Base-by-base conservation (phyloP, 192 early-diverging fungal genomes). In the Coemansia aciculifera region DNA sequence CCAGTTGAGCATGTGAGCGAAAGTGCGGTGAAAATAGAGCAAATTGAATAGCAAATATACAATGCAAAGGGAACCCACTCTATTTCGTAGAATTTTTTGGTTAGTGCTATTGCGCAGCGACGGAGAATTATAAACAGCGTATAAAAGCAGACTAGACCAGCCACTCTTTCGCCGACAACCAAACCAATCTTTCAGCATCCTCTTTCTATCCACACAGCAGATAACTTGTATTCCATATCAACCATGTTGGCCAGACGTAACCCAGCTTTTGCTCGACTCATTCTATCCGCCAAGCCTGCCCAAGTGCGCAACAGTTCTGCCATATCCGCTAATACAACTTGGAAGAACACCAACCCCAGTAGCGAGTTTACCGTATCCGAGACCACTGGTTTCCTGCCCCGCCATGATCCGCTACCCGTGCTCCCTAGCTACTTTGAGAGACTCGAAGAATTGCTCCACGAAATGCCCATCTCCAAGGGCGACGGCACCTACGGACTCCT, bases 401-500 rank as follows among this genome's bases (percentile, higher is more conserved):
- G 74, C 13, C 78, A 86, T 62, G 92, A 94, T 54, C 93, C 93
- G 0, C 69, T 95, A 21, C 76, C 78, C 7, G 74, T 78, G 23
- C 79, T 96, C 9, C 93, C 92, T 11, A 80, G 85, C 46, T 75
- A 87, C 69, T 96, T 90, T 76, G 86, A 81, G 17, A 82, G 63
- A 15, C 84, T 96, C 60, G 90, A 94, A 57, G 73, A 84, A 19
- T 66, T 95, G 1, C 81, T 96, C 37, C 79, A 88, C 61, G 87
- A 89, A 29, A 96, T 96, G 94, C 87, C 94, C 10, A 69, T 96
- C 62, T 77, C 78, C 40, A 73, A 85, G 37, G 63, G 65, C 48
- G 89, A 95, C 69, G 92, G 92, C 10, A 75, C 81, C 31, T 67
- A 77, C 21, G 94, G 94, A n/a, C 74, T 96, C 15, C 79, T 96